A percentile compares a stretch with the other conserved stretches of the same genome.
These are phyloP conservation scores for Epicoccum nigrum DNA, from an alignment of 2,329 filamentous ascomycete genomes.

Conservation along the genomic window DNA sequence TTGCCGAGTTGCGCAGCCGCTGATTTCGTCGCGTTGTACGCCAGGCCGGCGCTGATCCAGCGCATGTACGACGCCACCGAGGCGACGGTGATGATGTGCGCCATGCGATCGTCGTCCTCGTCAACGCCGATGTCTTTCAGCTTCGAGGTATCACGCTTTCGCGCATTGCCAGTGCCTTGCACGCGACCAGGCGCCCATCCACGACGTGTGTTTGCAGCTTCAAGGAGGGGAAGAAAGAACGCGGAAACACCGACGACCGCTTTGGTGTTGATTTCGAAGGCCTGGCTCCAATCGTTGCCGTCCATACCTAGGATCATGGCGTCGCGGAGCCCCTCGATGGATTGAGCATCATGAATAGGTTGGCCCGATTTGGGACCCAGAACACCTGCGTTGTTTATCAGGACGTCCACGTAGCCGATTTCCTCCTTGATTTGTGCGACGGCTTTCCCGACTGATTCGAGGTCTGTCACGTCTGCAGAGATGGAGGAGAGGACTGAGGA, in stretches of 20 bases:
- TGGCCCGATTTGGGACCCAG: slow-evolving; percentile 52
- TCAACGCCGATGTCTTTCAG: slow-evolving; percentile 30
- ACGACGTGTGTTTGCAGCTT: slow-evolving; percentile 52
- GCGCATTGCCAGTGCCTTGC: slow-evolving; percentile 30
- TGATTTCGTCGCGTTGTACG: slow-evolving; percentile 54
- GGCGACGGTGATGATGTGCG: slow-evolving; percentile 56
- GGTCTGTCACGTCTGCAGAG: slow-evolving; percentile 52
- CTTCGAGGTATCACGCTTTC: slow-evolving; percentile 30
- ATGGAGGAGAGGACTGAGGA: slow-evolving; percentile 47
- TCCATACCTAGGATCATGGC: slow-evolving; percentile 42
- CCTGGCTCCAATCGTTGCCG: slow-evolving; percentile 42
- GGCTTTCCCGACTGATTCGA: slow-evolving; percentile 49
- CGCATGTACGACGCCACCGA: slow-evolving; percentile 51
- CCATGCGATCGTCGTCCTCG: slow-evolving; percentile 46
- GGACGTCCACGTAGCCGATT: slow-evolving; percentile 56
- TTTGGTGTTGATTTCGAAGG: slow-evolving; percentile 54
- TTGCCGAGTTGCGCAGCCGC: slow-evolving; percentile 55
- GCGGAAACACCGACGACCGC: slow-evolving; percentile 53
- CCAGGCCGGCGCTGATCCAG: slow-evolving; percentile 44
- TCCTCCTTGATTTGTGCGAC: slow-evolving; percentile 52
- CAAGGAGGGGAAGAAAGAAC: slow-evolving; percentile 54
- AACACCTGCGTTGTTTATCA: slow-evolving; percentile 60
- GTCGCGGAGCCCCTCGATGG: slow-evolving; percentile 53
- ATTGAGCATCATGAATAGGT: slow-evolving; percentile 50
- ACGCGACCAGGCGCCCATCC: slow-evolving; percentile 47